These are phyloP conservation scores for Punica granatum DNA, from an alignment of 345 rosid species.

Conservation along the genomic window DNA sequence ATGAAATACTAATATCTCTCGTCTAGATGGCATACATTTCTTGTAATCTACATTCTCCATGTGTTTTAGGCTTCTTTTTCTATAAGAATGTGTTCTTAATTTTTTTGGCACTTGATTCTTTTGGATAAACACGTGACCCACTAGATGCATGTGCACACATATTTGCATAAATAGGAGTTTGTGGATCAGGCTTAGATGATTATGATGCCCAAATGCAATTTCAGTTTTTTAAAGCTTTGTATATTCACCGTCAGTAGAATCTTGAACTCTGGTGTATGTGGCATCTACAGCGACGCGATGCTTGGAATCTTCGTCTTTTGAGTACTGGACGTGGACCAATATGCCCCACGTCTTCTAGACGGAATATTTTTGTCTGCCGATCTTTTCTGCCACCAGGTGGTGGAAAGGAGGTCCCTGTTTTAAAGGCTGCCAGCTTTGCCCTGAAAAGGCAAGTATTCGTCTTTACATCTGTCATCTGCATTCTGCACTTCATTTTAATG, in stretches of 20 bases:
- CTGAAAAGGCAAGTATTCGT: constrained; percentile 9
- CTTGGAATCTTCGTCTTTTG: constrained; percentile 7
- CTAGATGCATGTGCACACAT: background rate
- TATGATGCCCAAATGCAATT: background rate
- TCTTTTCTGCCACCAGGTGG: constrained; percentile 8
- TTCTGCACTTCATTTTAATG: background rate
- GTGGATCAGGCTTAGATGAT: background rate
- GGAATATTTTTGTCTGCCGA: constrained; percentile 11
- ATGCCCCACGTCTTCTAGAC: constrained; percentile 9
- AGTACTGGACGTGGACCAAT: constrained; percentile 7
- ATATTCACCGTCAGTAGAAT: background rate
- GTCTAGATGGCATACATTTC: background rate
- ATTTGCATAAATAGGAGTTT: background rate
- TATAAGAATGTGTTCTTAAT: background rate
- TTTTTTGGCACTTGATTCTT: background rate
- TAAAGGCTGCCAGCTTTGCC: constrained; percentile 10
- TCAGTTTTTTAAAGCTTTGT: background rate
- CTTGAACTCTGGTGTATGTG: constrained; percentile 2
- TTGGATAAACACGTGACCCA: background rate
- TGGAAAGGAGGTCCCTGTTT: constrained; percentile 6
- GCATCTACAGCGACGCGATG: constrained; percentile 9
- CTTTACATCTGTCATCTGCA: background rate
- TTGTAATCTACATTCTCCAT: background rate
- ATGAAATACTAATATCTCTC: background rate
- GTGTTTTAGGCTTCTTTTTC: background rate